Conservation (phyloP, 495 filamentous ascomycete genomes). For the Aspergillus biplanus region DNA sequence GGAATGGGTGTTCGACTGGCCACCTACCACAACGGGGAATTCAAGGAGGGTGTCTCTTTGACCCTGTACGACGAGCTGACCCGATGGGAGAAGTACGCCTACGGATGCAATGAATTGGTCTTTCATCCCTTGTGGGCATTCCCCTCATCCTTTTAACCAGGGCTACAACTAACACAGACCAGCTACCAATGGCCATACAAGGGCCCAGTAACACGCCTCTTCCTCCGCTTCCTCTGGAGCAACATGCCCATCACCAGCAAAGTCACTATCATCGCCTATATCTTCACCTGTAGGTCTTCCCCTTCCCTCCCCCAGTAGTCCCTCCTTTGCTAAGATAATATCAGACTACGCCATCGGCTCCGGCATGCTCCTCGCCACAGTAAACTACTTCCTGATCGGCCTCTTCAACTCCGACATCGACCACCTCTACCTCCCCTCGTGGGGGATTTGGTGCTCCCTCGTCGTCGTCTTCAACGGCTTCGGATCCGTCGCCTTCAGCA, state of each 20-base stretch:
- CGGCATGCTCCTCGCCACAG: slow-evolving; percentile 4
- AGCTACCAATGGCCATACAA: slow-evolving; percentile 8
- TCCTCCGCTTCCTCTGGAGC: slow-evolving; percentile 14
- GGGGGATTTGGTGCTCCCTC: slow-evolving; percentile 8
- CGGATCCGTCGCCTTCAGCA: slow-evolving; percentile 8
- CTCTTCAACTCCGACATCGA: slow-evolving; percentile 13
- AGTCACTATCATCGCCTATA: slow-evolving; percentile 12
- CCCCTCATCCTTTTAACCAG: not conserved
- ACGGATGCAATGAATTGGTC: slow-evolving; percentile 8
- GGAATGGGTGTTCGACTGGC: slow-evolving; percentile 6
- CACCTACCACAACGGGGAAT: slow-evolving; percentile 10
- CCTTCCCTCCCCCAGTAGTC: not conserved
- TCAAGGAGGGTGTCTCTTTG: slow-evolving; percentile 11
- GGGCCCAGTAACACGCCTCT: slow-evolving; percentile 6
- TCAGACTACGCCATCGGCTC: slow-evolving; percentile 14
- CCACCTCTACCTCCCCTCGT: slow-evolving; percentile 10
- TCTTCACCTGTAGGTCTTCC: slow-evolving; percentile 7
- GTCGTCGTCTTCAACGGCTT: slow-evolving; percentile 14
- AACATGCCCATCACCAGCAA: slow-evolving; percentile 14
- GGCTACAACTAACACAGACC: not conserved
- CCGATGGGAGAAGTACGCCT: slow-evolving; percentile 11
- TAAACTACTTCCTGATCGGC: slow-evolving; percentile 12
- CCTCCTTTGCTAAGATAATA: too few species aligned
- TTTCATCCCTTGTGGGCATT: slow-evolving; percentile 7
- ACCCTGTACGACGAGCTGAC: slow-evolving; percentile 13